Conservation (phyloP, 805 yeast genomes). For the Candida saitoana region DNA sequence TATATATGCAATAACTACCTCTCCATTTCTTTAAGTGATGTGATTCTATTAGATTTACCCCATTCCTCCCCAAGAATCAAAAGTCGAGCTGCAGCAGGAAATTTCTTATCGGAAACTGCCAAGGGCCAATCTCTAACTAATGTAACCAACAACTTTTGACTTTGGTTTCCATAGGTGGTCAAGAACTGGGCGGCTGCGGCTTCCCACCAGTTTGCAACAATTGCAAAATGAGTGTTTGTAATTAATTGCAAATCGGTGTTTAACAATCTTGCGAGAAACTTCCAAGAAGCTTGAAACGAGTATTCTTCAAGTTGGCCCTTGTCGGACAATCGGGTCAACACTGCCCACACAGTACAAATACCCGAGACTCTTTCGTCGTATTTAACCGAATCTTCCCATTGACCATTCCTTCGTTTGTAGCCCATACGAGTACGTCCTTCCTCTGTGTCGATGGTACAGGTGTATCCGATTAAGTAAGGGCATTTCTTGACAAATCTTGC, state of each 20-base stretch:
- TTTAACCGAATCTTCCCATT: constrained; percentile 59
- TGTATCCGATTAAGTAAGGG: constrained; percentile 80
- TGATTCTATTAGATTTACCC: constrained; percentile 43
- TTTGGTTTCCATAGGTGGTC: constrained; percentile 65
- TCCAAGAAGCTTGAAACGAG: constrained; percentile 57
- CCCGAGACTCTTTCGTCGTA: constrained; percentile 89
- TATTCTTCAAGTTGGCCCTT: constrained; percentile 31
- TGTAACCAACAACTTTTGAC: constrained; percentile 50
- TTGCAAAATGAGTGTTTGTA: constrained; percentile 65
- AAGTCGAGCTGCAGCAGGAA: constrained; percentile 77
- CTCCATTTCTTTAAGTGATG: constrained; percentile 44
- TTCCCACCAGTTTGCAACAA: constrained; percentile 90
- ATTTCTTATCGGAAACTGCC: constrained; percentile 47
- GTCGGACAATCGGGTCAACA: constrained; percentile 49
- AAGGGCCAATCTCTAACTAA: constrained; percentile 51
- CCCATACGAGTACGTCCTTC: constrained; percentile 86
- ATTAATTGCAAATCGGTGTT: constrained; percentile 52
- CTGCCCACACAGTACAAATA: constrained; percentile 74
- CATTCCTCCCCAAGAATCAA: constrained; percentile 79
- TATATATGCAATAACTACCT: constrained; percentile 6
- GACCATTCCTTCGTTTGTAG: constrained; percentile 58
- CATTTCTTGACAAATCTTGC: constrained; percentile 91
- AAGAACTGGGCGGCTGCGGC: constrained; percentile 59
- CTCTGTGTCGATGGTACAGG: constrained; percentile 71
- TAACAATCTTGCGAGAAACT: constrained; percentile 62